Evolutionary conservation across 805 yeast genomes (phyloP), one percentile per base, ranked within the genome.

Genomic region (Huiozyma sinensis): DNA sequence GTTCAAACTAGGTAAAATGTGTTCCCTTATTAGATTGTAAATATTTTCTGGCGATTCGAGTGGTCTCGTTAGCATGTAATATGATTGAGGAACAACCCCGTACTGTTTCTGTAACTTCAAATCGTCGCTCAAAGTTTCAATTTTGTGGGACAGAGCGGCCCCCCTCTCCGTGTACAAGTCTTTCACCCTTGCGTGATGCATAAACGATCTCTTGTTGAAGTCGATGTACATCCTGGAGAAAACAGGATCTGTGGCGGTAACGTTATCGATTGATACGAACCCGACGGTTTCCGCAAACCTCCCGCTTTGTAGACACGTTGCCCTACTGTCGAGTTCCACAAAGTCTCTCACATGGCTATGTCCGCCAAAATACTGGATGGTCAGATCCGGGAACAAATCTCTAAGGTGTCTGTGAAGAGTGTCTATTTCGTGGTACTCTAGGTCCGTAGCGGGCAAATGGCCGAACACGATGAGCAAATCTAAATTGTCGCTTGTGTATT

Each of bases 231-330:
- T 70, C 55, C 97, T 72, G 34, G 71, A 57, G 48, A 73, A 75
- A 1, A 37, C 43, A 10, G 67, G 63, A 3, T 56, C 47, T n/a
- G 47, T 47, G 12, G 33, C n/a, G 6, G 44, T 44, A 1, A 50
- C 28, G 37, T 65, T 47, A 47, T 72, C 67, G 24, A 87, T 65
- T 28, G 94, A 77, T 9, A 83, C 62, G 73, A 88, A 90, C 0
- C 97, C 97, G n/a, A 84, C 74, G 0, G 97, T 90, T 59, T 90
- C 97, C 56, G 95, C 77, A 58, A 84, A 90, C 41, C 96, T 69
- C 0, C 97, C 97, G 58, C 95, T 84, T 65, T 90, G 95, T n/a
- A 90, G 63, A 0, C 81, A 96, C 0, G 84, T 77, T 27, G 89
- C 73, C 40, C 65, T 66, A 1, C 68, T 64, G 56, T 90, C 97